A percentile compares a stretch with the other conserved stretches of the same genome.
These are phyloP conservation scores for Tylopilus cervinicoccineus DNA, from an alignment of 768 basidiomycete species.

Conservation along the genomic window DNA sequence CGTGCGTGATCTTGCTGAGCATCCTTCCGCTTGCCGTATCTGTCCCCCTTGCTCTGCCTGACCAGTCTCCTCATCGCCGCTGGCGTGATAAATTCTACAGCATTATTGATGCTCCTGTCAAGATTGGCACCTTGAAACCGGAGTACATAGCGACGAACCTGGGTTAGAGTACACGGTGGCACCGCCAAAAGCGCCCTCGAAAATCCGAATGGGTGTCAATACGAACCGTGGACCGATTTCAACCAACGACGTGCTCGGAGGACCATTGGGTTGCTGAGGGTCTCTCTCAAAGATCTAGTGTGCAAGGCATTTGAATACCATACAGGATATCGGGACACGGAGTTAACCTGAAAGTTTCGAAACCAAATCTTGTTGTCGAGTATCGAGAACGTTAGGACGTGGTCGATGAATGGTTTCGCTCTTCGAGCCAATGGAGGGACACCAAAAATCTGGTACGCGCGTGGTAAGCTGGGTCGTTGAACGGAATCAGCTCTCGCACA, in stretches of 20 bases:
- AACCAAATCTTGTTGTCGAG: conserved; percentile 98
- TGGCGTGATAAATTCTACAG: conserved; percentile 87
- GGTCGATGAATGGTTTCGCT: conserved; percentile 97
- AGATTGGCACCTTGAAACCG: background rate
- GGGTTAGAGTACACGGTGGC: conserved; percentile 95
- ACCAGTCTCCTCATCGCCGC: conserved; percentile 68
- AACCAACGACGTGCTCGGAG: conserved; percentile 81
- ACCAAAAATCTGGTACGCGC: conserved; percentile 73
- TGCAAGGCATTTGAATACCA: background rate
- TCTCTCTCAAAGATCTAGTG: conserved; percentile 92
- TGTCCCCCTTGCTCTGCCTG: conserved; percentile 71
- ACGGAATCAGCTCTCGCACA: conserved; percentile 42
- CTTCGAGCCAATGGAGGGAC: conserved; percentile 88
- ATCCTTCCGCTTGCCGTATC: conserved; percentile 79
- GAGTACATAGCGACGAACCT: conserved; percentile 44
- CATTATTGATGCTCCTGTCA: background rate
- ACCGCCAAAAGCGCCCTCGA: conserved; percentile 95
- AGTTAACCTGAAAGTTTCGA: conserved; percentile 90
- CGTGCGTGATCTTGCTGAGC: conserved; percentile 61
- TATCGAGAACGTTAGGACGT: conserved; percentile 93
- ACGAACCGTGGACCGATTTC: conserved; percentile 99
- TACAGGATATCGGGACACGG: background rate
- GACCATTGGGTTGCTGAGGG: conserved; percentile 80
- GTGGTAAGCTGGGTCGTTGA: conserved; percentile 1
- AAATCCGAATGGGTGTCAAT: conserved; percentile 94